Base-by-base conservation (phyloP, 2,329 filamentous ascomycete species). In the Fusarium odoratissimum region DNA sequence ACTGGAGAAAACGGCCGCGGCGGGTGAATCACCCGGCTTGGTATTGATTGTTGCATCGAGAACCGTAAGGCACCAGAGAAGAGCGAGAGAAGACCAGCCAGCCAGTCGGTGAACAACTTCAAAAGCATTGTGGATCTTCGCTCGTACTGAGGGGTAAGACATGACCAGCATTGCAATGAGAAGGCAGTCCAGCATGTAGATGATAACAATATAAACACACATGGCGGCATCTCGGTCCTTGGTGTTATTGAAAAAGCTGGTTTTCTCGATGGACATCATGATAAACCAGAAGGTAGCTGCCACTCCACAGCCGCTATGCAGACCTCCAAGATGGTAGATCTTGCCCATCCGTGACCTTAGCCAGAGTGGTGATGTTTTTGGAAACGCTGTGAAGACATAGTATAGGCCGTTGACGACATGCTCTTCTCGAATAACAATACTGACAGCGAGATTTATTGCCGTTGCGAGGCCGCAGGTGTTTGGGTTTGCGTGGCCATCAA, bases 31-130 rank as follows among this genome's bases (percentile, higher is more conserved):
- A 81, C 23, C 85, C 84, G 56, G 81, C 80, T 81, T 91, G 91
- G 23, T 92, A 82, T 2, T 57, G 6, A 86, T 84, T 37, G 88
- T 88, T 57, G 90, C 84, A 69, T 89, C 87, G 56, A 91, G 84
- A 19, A 92, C 37, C 1, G 59, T 73, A 16, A 71, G 52, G 8
- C 40, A 59, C 71, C 71, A 73, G 6, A 73, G 40, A 6, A 73
- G 67, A 2, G 33, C 62, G 4, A 73, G 71, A 13, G 51, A 59
- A n/a, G 71, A 61, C 71, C 71, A 73, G 23, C 71, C 71, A 17
- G 71, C 72, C 8, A 74, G 42, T 11, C 72, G 67, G 23, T 74
- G 72, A 5, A 72, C 64, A 8, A 46, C 57, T 30, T 74, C 72
- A 21, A 74, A 74, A 14, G 68, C 60, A 23, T 74, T 51, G 40